phyloP scores from a whole-genome alignment of 331 rosid genomes.

The Phaseolus coccineus region DNA sequence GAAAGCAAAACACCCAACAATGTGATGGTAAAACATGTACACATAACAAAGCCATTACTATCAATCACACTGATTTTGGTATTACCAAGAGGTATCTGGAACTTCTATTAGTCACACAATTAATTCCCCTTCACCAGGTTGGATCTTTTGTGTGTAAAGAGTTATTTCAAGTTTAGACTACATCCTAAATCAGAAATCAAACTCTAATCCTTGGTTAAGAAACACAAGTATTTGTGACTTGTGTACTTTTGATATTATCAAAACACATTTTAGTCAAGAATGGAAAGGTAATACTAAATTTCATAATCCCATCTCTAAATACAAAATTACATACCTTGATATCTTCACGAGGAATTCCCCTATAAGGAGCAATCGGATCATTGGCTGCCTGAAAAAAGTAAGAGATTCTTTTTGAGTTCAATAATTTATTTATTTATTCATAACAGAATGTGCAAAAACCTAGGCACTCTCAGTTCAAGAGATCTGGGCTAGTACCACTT shows the following conservation, averaged over 20 bases:
- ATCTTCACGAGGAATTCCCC: conserved; percentile 91
- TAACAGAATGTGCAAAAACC: neutral
- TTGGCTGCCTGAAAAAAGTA: conserved; percentile 77
- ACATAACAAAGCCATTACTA: neutral
- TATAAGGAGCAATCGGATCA: conserved; percentile 89
- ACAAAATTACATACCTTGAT: conserved; percentile 65
- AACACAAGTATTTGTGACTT: too few species aligned
- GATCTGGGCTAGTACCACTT: neutral
- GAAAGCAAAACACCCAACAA: neutral
- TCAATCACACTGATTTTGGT: neutral
- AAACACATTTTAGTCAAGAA: conserved; percentile 10
- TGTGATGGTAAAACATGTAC: conserved; percentile 21
- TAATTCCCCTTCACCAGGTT: too few species aligned
- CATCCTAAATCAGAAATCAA: too few species aligned
- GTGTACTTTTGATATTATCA: conserved; percentile 3
- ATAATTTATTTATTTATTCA: neutral
- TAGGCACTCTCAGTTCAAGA: neutral
- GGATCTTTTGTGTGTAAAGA: too few species aligned
- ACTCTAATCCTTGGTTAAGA: too few species aligned
- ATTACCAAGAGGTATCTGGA: too few species aligned
- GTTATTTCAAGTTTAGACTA: too few species aligned
- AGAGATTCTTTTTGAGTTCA: conserved; percentile 28
- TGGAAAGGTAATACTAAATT: conserved; percentile 22
- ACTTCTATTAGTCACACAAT: too few species aligned
- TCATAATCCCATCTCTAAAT: conserved; percentile 13